Base-by-base conservation (phyloP, 352 stramenopile genomes). In the Phytopythium kandeliae region DNA sequence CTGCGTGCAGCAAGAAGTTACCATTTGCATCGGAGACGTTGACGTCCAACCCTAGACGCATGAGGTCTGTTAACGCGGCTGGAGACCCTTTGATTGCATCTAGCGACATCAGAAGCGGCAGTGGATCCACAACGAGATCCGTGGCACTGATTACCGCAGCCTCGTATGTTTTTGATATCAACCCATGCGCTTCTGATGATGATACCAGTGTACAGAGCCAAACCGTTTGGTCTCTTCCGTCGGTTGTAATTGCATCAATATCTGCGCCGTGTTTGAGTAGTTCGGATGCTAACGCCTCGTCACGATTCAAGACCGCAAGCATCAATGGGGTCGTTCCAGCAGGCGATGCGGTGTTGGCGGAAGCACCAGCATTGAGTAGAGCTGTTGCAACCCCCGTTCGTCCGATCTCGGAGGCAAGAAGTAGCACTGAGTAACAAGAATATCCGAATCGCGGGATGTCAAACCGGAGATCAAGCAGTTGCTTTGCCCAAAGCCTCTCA, bases 1-100 rank as follows among this genome's bases (percentile, higher is more conserved):
- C 19, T 4, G 67, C 67, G 35, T 90, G 81, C n/a, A 89, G 54
- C 0, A 85, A 51, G 48, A 86, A 92, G 31, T 86, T 65, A 0
- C 81, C 78, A 8, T 86, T 50, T 0, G 51, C 57, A 26, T 80
- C 81, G 8, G 77, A 89, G 24, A 88, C 58, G 26, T 85, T 87
- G 0, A 74, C 68, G 28, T 90, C 79, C 8, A 86, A 49, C 3
- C 63, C 53, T 2, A 46, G 45, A 2, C 57, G 57, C 0, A 92
- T 57, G 4, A 74, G 74, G 28, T 58, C 53, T 1, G 67, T 22
- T n/a, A 81, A 31, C 12, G 69, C 45, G 48, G 57, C 50, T 6
- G 78, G 67, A 16, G 50, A 63, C 11, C 67, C 66, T 3, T 48
- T 28, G 44, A 82, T 71, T 0, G 52, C 60, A 40, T 86, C 72